Evolutionary conservation across 495 filamentous ascomycete genomes (phyloP), one percentile per base, ranked within the genome.

Genomic region (Astrothelium subdiscretum): DNA sequence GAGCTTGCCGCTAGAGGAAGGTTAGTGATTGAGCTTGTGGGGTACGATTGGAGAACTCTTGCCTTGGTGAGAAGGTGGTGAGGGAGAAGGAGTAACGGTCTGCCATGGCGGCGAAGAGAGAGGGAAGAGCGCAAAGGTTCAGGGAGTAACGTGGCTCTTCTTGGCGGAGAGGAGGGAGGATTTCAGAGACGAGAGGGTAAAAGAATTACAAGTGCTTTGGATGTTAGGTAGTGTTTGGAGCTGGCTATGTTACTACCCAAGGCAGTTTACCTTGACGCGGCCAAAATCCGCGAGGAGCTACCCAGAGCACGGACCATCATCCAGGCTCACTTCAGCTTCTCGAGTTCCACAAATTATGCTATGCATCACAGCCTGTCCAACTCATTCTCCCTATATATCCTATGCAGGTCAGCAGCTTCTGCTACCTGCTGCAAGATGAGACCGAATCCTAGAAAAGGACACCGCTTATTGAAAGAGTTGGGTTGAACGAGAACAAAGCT

Each of bases 51-150:
- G 27, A 15, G 27, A 67, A 59, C 64, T 32, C 67, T 79, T 91
- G 96, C 94, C 92, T 98, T 69, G 94, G 94, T 67, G 94, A 97
- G 87, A 99, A 99, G 63, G 94, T 99, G 58, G 94, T 99, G 70
- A 99, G 82, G 42, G 95, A 97, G 87, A 97, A 99, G 54, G 94
- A 97, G 76, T 99, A 99, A 80, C 95, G 83, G 78, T 99, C 95
- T 67, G 94, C 91, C 94, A 99, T 99, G 72, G 66, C 78, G 68
- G 64, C 65, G 35, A 63, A 44, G 15, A 29, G 15, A 27, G 8
- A 24, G 29, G 27, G 54, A 26, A 24, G 13, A 4, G 24, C 27
- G 29, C 54, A 31, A 58, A 35, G 12, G 57, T 26, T 22, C 32
- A 61, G 48, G 24, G 8, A 24, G 20, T 3, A n/a, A n/a, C n/a